Base-by-base conservation (phyloP, 225 moss, liverwort and hornwort species). In the Pseudisothecium myosuroides region DNA sequence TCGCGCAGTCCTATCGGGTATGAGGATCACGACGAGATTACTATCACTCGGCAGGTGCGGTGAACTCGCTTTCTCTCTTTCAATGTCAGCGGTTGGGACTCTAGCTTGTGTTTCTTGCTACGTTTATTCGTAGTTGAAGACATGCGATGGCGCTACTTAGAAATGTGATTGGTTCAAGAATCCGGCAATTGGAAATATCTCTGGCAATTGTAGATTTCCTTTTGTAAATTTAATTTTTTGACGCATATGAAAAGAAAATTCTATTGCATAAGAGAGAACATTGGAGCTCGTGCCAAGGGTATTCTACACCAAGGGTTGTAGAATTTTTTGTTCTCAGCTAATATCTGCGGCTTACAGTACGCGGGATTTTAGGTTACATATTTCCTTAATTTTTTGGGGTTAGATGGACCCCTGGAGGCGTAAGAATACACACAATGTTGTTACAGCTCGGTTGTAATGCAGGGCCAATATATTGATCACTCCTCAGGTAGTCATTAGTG, bases 41-140 rank as follows among this genome's bases (percentile, higher is more conserved):
- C 96, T n/a, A 96, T 98, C 71, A 95, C 96, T 83, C 98, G 98
- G 69, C 96, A 98, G 98, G 98, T 96, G 61, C 60, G 66, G 39
- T 76, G 85, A 84, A 45, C 68, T 87, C 50, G 54, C 68, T 84
- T 43, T 34, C 43, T 67, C 20, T 80, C 37, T 60, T 45, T 68
- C n/a, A 26, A 62, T 43, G 32, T 34, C 68, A 82, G 75, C 12
- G 20, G 37, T 31, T 75, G n/a, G 76, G 23, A 61, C 64, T 45
- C 14, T 73, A 29, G 66, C 17, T 88, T 54, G 34, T 55, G 14
- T 47, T 85, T 88, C 41, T 84, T 80, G 74, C 59, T 76, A 50
- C 32, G 9, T 69, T 85, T 79, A 14, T 59, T 71, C 16, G 54
- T 55, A 61, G 16, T 58, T 73, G 80, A 61, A 73, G 75, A 47